phyloP scores from a whole-genome alignment of 257 asterid species.

The Verbena officinalis region DNA sequence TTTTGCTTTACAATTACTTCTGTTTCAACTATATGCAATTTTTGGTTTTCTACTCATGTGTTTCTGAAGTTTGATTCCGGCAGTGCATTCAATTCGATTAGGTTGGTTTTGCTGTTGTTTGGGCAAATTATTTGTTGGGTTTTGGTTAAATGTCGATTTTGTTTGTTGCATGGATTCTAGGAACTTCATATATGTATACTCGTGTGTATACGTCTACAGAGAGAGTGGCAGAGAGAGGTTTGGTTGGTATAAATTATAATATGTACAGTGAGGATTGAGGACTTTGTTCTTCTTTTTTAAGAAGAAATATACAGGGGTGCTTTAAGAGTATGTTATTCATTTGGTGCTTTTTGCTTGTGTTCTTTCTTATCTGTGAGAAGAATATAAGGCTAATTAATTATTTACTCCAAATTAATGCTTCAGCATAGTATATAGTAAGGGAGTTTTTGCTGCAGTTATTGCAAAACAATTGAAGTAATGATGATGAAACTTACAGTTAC shows the following conservation, averaged over 20 bases:
- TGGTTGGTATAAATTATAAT: background rate
- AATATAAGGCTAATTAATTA: background rate
- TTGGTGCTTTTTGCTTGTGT: background rate
- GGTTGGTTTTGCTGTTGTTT: slow-evolving; percentile 1
- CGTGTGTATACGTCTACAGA: background rate
- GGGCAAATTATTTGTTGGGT: background rate
- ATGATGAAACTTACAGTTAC: background rate
- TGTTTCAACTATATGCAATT: background rate
- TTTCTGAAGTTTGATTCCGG: background rate
- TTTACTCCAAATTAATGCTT: background rate
- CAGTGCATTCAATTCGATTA: background rate
- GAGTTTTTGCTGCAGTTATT: background rate
- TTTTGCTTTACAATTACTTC: background rate
- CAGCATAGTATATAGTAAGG: background rate
- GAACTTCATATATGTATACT: background rate
- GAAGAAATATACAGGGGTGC: background rate
- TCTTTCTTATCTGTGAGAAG: background rate
- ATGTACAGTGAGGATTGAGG: background rate
- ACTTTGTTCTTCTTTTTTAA: background rate
- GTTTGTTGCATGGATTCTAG: background rate
- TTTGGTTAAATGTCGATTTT: slow-evolving; percentile 4
- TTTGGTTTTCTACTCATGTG: background rate
- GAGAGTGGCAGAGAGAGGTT: background rate
- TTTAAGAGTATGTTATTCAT: background rate
- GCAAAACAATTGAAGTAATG: background rate